Conservation (phyloP, 179 eudicot genomes). For the Camellia oleifera region DNA sequence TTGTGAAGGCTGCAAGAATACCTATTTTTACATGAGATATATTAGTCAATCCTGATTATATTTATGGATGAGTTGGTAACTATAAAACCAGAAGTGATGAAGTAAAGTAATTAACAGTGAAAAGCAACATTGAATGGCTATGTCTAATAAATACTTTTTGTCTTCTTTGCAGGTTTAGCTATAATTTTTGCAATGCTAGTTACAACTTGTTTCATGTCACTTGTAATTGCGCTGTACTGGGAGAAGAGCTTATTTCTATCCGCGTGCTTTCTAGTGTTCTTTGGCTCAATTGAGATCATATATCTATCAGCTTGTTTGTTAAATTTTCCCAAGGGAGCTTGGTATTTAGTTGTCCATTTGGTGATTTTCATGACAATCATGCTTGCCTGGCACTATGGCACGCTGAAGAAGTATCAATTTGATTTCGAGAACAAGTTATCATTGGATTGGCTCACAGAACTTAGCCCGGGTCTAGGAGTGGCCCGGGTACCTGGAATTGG, state of each 20-base stretch:
- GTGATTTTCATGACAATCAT: conserved; percentile 54
- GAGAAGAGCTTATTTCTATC: conserved; percentile 47
- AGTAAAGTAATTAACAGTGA: neutral
- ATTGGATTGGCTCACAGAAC: conserved; percentile 68
- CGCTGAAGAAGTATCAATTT: conserved; percentile 63
- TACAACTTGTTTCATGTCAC: conserved; percentile 84
- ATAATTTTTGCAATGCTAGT: conserved; percentile 72
- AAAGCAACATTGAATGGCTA: too few species aligned
- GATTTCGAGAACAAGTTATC: conserved; percentile 81
- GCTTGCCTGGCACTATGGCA: conserved; percentile 88
- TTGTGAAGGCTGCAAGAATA: too few species aligned
- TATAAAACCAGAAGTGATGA: neutral
- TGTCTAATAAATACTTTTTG: neutral
- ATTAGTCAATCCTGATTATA: neutral
- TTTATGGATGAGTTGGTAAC: too few species aligned
- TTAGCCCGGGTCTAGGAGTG: conserved; percentile 72
- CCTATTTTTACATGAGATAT: too few species aligned
- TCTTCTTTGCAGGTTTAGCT: conserved; percentile 57
- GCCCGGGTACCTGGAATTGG: conserved; percentile 86
- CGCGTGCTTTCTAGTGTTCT: conserved; percentile 57
- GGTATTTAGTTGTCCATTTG: conserved; percentile 61
- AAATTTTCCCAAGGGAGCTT: conserved; percentile 72
- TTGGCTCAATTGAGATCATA: conserved; percentile 73
- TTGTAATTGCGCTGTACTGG: conserved; percentile 79
- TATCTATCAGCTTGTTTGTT: conserved; percentile 65